phyloP scores from a whole-genome alignment of 2,329 filamentous ascomycete genomes.

The Ceratocystis ficicola region DNA sequence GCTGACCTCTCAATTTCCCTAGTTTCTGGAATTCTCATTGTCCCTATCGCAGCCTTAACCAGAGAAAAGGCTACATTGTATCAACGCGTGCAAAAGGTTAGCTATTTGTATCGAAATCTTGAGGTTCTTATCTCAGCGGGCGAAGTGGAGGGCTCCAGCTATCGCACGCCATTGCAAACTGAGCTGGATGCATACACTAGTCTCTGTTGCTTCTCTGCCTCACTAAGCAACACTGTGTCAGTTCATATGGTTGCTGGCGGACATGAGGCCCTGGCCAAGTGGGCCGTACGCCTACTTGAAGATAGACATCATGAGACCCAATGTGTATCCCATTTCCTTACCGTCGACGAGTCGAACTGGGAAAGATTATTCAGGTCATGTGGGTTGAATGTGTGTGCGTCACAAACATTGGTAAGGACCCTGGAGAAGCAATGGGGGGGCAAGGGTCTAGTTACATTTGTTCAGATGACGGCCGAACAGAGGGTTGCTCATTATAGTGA shows the following conservation, averaged over 20 bases:
- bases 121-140: neutral
- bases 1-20: slow-evolving; percentile 50
- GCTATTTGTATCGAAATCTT: slow-evolving; percentile 45
- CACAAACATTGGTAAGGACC: slow-evolving; percentile 28
- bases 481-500: slow-evolving; percentile 25
- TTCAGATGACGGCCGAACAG: slow-evolving; percentile 27
- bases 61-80: neutral
- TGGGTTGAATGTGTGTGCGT: slow-evolving; percentile 32
- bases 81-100: slow-evolving; percentile 35
- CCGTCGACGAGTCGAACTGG: slow-evolving; percentile 34
- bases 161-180: slow-evolving; percentile 33
- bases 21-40: slow-evolving; percentile 51
- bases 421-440: slow-evolving; percentile 26
- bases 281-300: slow-evolving; percentile 43
- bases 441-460: slow-evolving; percentile 28
- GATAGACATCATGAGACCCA: slow-evolving; percentile 30
- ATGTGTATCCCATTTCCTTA: slow-evolving; percentile 29
- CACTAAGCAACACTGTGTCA: slow-evolving; percentile 31
- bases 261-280: slow-evolving; percentile 39
- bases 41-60: slow-evolving; percentile 31
- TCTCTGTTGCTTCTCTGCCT: slow-evolving; percentile 39
- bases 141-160: slow-evolving; percentile 22
- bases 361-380: slow-evolving; percentile 30
- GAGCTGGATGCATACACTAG: slow-evolving; percentile 38
- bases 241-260: slow-evolving; percentile 41